Conservation (phyloP, 306 rosid species). For the Vigna unguiculata region DNA sequence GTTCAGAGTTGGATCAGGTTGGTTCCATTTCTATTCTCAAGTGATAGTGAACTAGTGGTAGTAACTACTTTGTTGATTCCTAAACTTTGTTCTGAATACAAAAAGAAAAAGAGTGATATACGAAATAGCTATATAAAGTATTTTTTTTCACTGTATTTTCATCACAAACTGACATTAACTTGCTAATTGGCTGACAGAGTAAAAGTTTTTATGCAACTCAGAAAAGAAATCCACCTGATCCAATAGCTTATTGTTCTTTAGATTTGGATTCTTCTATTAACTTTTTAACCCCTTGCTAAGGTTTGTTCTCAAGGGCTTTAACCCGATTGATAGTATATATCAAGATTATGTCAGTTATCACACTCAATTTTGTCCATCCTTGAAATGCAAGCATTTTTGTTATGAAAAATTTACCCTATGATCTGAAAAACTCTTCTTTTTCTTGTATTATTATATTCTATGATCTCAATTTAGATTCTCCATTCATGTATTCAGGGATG, state of each 20-base stretch:
- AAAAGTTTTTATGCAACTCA: too few species aligned
- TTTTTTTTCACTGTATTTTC: too few species aligned
- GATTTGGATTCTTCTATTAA: slow-evolving; percentile 8
- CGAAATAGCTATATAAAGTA: not conserved
- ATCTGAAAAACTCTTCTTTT: not conserved
- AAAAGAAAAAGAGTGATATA: not conserved
- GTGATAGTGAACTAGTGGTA: not conserved
- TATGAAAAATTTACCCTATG: not conserved
- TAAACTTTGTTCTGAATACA: not conserved
- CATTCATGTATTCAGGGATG: slow-evolving; percentile 62
- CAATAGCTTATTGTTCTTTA: not conserved
- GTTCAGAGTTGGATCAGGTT: slow-evolving; percentile 86
- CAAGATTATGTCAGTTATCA: not conserved
- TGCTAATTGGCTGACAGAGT: too few species aligned
- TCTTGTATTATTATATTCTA: not conserved
- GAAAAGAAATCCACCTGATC: too few species aligned
- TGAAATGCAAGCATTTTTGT: slow-evolving; percentile 21
- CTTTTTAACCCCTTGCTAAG: too few species aligned
- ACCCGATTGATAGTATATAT: too few species aligned
- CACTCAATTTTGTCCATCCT: not conserved
- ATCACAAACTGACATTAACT: too few species aligned
- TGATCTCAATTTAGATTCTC: slow-evolving; percentile 5
- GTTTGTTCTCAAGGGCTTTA: too few species aligned
- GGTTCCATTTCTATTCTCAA: slow-evolving; percentile 53
- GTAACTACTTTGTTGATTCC: not conserved